Evolutionary conservation across 305 asterid species (phyloP), one percentile per base, ranked within the genome.

Genomic region (Ilex paraguariensis): DNA sequence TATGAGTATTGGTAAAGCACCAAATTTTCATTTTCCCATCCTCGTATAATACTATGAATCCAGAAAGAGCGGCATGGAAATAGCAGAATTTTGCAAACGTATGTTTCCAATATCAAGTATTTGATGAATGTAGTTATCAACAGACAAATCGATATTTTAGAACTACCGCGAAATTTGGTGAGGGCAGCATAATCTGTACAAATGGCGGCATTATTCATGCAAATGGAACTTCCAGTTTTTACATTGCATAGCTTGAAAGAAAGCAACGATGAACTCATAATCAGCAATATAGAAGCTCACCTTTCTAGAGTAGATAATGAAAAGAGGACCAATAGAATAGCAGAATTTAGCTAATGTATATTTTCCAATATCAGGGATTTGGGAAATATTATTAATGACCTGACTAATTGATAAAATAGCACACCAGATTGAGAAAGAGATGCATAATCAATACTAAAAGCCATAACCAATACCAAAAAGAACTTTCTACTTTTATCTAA

Each of bases 61-160:
- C 2, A 21, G 28, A 21, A 21, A 21, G 28, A 21, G 28, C 28
- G 28, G 28, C 1, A 21, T 21, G 28, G 28, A 21, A 21, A 46
- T 40, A 70, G 60, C 56, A 46, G 54, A 59, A 69, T 68, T 45
- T 63, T 63, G 73, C 52, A 51, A 58, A 49, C 55, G 40, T 46
- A n/a, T 55, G 61, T 68, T 66, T 57, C 51, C 58, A 62, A 51
- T 14, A 65, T 59, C 56, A 66, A 59, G 42, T 44, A 12, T 14
- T 59, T 31, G 54, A 56, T 40, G 3, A 17, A 56, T 4, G 42
- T 36, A 2, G 42, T 4, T 36, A 3, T 36, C 42, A 36, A 36
- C 42, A 36, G 42, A 3, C 9, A 8, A 36, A 36, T 36, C 0
- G 9, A 36, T 36, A 36, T 5, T 36, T 4, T 8, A 36, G 4